A percentile compares a stretch with the other conserved stretches of the same genome.
These are phyloP conservation scores for Colletotrichum lentis DNA, from an alignment of 2,329 filamentous ascomycete genomes.

Conservation along the genomic window DNA sequence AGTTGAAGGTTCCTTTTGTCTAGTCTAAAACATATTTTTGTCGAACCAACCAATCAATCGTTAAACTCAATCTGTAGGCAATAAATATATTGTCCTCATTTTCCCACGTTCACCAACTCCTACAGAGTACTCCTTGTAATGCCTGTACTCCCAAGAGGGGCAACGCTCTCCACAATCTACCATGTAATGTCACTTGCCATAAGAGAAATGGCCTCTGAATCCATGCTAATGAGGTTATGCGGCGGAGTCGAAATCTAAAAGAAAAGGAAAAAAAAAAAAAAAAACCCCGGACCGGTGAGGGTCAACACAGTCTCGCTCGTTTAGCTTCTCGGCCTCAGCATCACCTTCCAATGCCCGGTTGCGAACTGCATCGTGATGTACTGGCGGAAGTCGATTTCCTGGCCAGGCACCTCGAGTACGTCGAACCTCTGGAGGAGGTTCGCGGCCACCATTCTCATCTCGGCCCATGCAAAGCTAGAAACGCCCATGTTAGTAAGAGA, in stretches of 20 bases:
- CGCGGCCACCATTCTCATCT: constrained; percentile 42
- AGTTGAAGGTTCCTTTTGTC: not conserved
- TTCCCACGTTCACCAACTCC: no score
- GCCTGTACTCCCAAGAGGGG: not conserved
- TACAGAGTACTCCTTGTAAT: not conserved
- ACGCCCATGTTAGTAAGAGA: not conserved
- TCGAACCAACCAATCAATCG: no score
- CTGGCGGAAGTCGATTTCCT: constrained; percentile 41
- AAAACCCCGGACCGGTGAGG: no score
- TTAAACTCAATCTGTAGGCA: not conserved
- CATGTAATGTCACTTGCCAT: not conserved
- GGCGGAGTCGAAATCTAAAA: no score
- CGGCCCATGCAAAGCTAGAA: constrained; percentile 41
- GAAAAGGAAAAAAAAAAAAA: no score
- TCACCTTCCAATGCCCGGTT: constrained; percentile 44
- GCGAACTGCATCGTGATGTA: constrained; percentile 43
- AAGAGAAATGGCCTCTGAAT: no score
- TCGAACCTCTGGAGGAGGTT: constrained; percentile 41
- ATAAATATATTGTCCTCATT: rapidly evolving
- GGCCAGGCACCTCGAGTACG: constrained; percentile 39
- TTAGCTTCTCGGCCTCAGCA: constrained; percentile 45
- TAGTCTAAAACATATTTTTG: no score
- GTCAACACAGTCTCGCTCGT: not conserved
- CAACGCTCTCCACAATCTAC: no score
- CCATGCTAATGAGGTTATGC: no score